Conservation (phyloP, 2,329 filamentous ascomycete species). For the Neonectria magnoliae region DNA sequence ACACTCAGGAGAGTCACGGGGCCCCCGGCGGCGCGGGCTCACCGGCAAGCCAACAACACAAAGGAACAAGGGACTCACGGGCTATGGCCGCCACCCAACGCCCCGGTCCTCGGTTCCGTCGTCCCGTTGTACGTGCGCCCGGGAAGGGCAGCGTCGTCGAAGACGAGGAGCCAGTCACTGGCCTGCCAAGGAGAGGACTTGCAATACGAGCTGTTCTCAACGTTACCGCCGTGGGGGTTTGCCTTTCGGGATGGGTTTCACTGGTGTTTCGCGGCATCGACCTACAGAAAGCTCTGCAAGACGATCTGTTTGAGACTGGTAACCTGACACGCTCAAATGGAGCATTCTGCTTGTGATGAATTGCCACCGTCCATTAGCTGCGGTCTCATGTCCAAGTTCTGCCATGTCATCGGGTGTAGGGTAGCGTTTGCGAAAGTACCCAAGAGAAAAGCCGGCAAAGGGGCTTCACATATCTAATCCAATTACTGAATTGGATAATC, state of each 20-base stretch:
- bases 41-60: slow-evolving; percentile 4
- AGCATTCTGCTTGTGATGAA: slow-evolving; percentile 4
- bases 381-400: not conserved
- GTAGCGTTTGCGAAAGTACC: not conserved
- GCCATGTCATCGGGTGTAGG: not conserved
- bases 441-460: too few species aligned
- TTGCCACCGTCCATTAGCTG: not conserved
- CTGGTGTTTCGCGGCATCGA: slow-evolving; percentile 34
- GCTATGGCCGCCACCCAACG: slow-evolving; percentile 6
- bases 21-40: slow-evolving; percentile 10
- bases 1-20: slow-evolving; percentile 6
- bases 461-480: not conserved
- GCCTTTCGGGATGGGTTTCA: slow-evolving; percentile 30
- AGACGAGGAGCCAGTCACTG: not conserved
- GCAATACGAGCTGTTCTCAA: not conserved
- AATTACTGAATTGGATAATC: not conserved
- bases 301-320: slow-evolving; percentile 22
- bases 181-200: not conserved
- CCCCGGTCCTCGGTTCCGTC: slow-evolving; percentile 5
- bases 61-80: slow-evolving; percentile 16
- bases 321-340: slow-evolving; percentile 22
- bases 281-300: slow-evolving; percentile 9
- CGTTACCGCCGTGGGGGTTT: not conserved
- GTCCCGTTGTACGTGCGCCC: not conserved
- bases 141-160: not conserved